Base-by-base conservation (phyloP, 1,284 basidiomycete genomes). In the Ceratobasidium sp. region DNA sequence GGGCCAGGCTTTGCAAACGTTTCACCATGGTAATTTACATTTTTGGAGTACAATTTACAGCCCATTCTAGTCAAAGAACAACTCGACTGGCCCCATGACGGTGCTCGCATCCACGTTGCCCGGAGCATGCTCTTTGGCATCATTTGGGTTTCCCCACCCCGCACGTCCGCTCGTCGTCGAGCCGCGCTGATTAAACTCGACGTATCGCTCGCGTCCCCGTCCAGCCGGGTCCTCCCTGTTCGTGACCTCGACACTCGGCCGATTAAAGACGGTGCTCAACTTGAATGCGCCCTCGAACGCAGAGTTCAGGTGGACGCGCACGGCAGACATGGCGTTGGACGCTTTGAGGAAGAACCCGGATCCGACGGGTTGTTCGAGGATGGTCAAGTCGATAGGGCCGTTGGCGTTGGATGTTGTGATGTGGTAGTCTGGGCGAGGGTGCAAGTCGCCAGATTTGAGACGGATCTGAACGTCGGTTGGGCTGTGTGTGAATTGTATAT, bases 261-360 rank as follows among this genome's bases (percentile, higher is more conserved):
- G 7, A 7, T 24, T 43, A 4, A 58, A 19, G 2, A 69, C 16
- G 29, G 9, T 46, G 22, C 5, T 29, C 37, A 69, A 43, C 66
- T 43, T 58, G 53, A 69, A 69, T 24, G 34, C 9, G 3, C 66
- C 66, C 29, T 69, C 66, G 48, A 43, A 69, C 53, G 66, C 66
- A 7, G 66, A 34, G 66, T 58, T 31, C 7, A 69, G 37, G 22
- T 46, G 39, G 8, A 39, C 66, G 39, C 41, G 19, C 31, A 69
- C 39, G 13, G 51, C 51, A 0, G 31, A 29, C 37, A 58, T 56
- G 7, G 27, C 66, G 66, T 43, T 69, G 16, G 34, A 43, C 14
- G 53, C 51, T n/a, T 58, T 37, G 66, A 69, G 9, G 53, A 56
- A 56, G 13, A 69, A 43, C 14, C 51, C 66, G 6, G 66, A 69